Percentiles rank a stretch among this genome's conserved stretches.
Evolutionary conservation across 2,329 filamentous ascomycete genomes (phyloP).

Genomic region (Phyllachora maydis): DNA sequence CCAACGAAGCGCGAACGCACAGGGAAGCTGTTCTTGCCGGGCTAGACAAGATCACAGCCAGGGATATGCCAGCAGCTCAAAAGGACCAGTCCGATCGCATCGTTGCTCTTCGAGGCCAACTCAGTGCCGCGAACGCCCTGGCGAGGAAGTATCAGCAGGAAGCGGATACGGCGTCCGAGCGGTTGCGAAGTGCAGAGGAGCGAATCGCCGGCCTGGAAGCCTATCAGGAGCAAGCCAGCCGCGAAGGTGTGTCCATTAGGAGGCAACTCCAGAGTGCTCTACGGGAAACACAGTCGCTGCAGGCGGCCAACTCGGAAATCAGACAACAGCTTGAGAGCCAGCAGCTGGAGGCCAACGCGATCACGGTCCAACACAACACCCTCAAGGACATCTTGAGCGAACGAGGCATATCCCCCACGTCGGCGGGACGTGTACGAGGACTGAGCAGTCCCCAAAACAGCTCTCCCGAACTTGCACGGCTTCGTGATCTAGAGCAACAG

Average conservation of each 20-base stretch:
- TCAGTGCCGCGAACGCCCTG: slow-evolving; percentile 56
- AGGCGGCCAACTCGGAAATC: slow-evolving; percentile 62
- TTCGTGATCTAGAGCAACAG: slow-evolving; percentile 76
- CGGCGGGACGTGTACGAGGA: slow-evolving; percentile 48
- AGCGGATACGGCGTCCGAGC: slow-evolving; percentile 71
- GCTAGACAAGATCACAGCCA: slow-evolving; percentile 49
- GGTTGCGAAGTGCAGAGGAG: slow-evolving; percentile 81
- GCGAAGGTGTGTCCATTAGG: slow-evolving; percentile 75
- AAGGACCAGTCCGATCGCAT: slow-evolving; percentile 44
- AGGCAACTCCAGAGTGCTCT: slow-evolving; percentile 74
- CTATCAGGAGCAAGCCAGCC: slow-evolving; percentile 91
- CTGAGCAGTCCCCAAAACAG: slow-evolving; percentile 54
- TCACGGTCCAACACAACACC: slow-evolving; percentile 79
- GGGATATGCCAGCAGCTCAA: slow-evolving; percentile 23
- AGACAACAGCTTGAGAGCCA: slow-evolving; percentile 68
- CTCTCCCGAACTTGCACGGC: slow-evolving; percentile 60
- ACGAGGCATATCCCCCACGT: slow-evolving; percentile 63
- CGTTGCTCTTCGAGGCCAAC: slow-evolving; percentile 55
- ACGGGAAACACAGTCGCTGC: slow-evolving; percentile 65
- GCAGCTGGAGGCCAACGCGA: slow-evolving; percentile 83
- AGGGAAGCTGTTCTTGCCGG: slow-evolving; percentile 66
- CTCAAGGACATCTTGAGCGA: slow-evolving; percentile 85
- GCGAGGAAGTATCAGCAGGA: slow-evolving; percentile 80
- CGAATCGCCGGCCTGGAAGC: slow-evolving; percentile 90
- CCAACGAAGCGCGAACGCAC: slow-evolving; percentile 71